Evolutionary conservation across 345 rosid genomes (phyloP), one percentile per base, ranked within the genome.

Genomic region (Pistacia atlantica): DNA sequence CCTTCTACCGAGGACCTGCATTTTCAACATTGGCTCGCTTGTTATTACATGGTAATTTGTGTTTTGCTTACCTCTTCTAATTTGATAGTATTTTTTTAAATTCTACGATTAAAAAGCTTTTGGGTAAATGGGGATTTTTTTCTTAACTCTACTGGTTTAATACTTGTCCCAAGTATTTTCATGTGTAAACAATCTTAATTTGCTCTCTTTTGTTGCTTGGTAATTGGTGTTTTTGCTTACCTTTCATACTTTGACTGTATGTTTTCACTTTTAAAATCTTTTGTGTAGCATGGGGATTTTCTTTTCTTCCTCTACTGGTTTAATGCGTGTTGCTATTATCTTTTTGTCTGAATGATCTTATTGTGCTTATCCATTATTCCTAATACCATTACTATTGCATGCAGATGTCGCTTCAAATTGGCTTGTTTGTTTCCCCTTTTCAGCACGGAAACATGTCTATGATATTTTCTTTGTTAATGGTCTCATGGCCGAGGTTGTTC

Each of bases 381-480:
- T 83, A 11, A 72, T 67, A 65, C 14, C 58, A 28, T 60, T 69
- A 20, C 25, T 58, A 63, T 73, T 75, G 75, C 55, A 37, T 82
- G 86, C 89, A 95, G 99, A 96, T 88, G 85, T 93, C 77, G 90
- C 98, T 73, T 87, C 93, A 78, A 84, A 90, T 83, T 96, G 98
- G 98, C 87, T 96, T 3, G 80, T 97, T 69, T 96, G 97, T 84
- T 96, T 96, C 86, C 88, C 99, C 55, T 68, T 87, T 72, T 87
- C 98, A 65, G 91, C 89, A 58, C 85, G 76, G 82, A 89, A 89
- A 79, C 89, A 85, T 75, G 83, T 90, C 28, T 96, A 93, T 72
- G 99, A 93, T 83, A 78, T 77, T 79, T 96, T 93, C 89, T 96
- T 96, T 82, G 84, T 85, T 51, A 78, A 83, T 54, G 99, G 98